Percentiles rank a stretch among this genome's conserved stretches.
phyloP scores from a whole-genome alignment of 2,329 filamentous ascomycete genomes.

The Ceratocystis variospora region DNA sequence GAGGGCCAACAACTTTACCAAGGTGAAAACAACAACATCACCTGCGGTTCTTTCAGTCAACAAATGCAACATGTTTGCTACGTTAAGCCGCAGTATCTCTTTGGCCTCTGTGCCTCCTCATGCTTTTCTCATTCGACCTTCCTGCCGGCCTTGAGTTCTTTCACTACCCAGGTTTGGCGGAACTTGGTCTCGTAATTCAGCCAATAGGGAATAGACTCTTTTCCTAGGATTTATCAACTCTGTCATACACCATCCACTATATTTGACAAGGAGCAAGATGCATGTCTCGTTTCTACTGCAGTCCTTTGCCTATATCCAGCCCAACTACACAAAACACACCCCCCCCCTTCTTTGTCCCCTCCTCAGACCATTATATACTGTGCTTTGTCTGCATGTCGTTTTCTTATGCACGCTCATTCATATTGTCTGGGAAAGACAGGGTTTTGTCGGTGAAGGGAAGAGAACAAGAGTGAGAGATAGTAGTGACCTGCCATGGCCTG shows the following conservation, averaged over 20 bases:
- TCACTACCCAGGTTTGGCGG: neutral
- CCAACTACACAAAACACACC: neutral
- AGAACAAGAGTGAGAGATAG: neutral
- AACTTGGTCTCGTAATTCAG: neutral
- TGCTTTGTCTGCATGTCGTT: neutral
- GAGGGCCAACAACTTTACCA: no score
- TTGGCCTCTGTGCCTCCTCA: neutral
- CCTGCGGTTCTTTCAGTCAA: no score
- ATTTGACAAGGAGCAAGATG: constrained; percentile 1
- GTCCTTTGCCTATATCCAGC: neutral
- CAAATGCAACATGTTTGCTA: no score
- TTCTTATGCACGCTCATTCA: neutral
- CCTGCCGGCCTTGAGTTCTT: neutral
- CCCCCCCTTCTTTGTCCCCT: neutral
- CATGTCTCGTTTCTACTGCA: neutral
- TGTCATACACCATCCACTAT: neutral
- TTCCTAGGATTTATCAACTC: neutral
- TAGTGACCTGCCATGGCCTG: no score
- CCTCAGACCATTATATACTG: neutral
- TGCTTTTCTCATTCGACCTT: neutral
- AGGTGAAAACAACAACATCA: no score
- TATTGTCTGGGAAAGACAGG: neutral
- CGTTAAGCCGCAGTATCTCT: no score
- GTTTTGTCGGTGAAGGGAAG: neutral
- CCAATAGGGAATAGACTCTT: neutral